Conservation (phyloP, 768 basidiomycete genomes). For the Kwoniella pini region DNA sequence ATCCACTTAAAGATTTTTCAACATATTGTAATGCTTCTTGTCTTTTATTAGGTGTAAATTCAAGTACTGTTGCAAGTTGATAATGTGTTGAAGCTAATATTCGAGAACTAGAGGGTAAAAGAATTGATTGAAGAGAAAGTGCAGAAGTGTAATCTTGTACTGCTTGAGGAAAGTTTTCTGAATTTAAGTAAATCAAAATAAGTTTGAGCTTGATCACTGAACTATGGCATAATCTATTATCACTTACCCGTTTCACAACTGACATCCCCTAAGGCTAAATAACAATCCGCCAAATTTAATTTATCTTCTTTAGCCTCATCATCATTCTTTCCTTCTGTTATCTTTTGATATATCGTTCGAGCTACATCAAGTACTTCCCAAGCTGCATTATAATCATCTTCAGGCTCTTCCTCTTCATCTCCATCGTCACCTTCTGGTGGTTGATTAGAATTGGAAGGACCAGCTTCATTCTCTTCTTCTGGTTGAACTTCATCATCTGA, state of each 20-base stretch:
- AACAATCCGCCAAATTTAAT: conserved; percentile 86
- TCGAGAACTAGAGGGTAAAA: conserved; percentile 83
- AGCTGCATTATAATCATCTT: conserved; percentile 96
- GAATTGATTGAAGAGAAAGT: conserved; percentile 67
- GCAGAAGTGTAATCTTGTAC: conserved; percentile 81
- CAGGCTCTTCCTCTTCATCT: conserved; percentile 61
- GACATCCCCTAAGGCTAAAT: conserved; percentile 89
- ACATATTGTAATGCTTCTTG: conserved; percentile 79
- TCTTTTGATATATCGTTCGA: conserved; percentile 77
- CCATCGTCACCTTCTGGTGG: conserved; percentile 30
- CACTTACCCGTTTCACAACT: conserved; percentile 86
- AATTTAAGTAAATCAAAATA: not conserved
- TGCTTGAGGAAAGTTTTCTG: conserved; percentile 96
- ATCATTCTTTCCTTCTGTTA: conserved; percentile 57
- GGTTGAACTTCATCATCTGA: conserved; percentile 28
- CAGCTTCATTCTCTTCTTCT: conserved; percentile 7
- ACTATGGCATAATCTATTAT: no score
- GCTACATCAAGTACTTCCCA: conserved; percentile 98
- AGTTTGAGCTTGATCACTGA: not conserved
- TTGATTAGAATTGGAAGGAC: not conserved
- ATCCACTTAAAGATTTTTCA: conserved; percentile 74
- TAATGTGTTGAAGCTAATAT: conserved; percentile 93
- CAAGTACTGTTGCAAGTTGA: conserved; percentile 88
- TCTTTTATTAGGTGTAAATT: conserved; percentile 81
- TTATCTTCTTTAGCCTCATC: conserved; percentile 55